Evolutionary conservation across 148 eudicot genomes (phyloP), one percentile per base, ranked within the genome.

Genomic region (Selenicereus undatus): DNA sequence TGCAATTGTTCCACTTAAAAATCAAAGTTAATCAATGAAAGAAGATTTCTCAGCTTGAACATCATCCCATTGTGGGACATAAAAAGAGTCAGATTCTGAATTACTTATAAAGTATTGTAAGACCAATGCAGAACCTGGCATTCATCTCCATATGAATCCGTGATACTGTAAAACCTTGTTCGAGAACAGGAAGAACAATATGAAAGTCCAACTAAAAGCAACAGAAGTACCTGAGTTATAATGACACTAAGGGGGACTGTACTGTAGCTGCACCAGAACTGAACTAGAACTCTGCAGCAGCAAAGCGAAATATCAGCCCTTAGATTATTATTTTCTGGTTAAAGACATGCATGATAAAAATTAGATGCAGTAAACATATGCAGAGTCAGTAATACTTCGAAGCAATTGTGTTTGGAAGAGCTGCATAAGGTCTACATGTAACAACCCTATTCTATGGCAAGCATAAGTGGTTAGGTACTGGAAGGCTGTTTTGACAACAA

Each of bases 181-280:
- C 13, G 68, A 21, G 24, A 9, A n/a, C 3, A 45, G 48, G 22
- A 29, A 70, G 43, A 21, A 68, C 1, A 17, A 52, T 30, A 7
- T 24, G 30, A 30, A 78, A 11, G 14, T 45, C 45, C 22, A 16
- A 20, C 43, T 39, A 54, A 32, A 66, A 39, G 66, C 26, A 58
- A 62, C 26, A 80, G 65, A 30, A 76, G 66, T 60, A 94, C 99
- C 98, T 90, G 97, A 75, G 98, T 89, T 80, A 97, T 87, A 27
- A 97, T 86, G n/a, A 97, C 95, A 78, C 94, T 94, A 54, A 94
- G 83, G 78, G 98, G 97, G 20, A 91, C 95, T 14, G 99, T 97
- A 85, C 95, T 94, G 81, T 97, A 90, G 93, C 98, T 97, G 83
- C 97, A 97, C 99, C 99, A 97, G 76, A 97, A 89, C 73, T 97